phyloP scores from a whole-genome alignment of 345 rosid species.

The Ceriops zippeliana region DNA sequence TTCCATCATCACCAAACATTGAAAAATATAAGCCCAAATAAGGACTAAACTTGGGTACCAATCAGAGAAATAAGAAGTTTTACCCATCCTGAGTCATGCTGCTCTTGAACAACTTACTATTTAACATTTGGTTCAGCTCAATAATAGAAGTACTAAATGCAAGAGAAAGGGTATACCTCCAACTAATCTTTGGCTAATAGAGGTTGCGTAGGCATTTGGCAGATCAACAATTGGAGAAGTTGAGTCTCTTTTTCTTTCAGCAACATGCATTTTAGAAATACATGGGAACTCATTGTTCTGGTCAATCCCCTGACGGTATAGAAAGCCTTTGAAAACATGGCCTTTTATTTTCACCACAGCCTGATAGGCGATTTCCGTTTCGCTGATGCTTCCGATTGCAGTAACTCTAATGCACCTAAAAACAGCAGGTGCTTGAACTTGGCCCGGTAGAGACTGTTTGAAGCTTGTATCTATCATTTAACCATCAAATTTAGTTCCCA shows the following conservation, averaged over 20 bases:
- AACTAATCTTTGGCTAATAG: conserved; percentile 27
- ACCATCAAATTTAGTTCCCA: conserved; percentile 2
- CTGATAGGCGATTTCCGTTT: conserved; percentile 41
- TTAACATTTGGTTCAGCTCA: background rate
- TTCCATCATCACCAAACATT: too few relatives aligned
- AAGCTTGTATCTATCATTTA: conserved; percentile 34
- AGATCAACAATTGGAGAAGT: conserved; percentile 35
- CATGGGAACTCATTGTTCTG: conserved; percentile 44
- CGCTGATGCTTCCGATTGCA: conserved; percentile 27
- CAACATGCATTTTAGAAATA: conserved; percentile 27
- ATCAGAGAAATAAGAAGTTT: too few relatives aligned
- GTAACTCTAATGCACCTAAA: conserved; percentile 48
- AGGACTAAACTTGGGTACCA: too few relatives aligned
- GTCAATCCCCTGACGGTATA: conserved; percentile 60
- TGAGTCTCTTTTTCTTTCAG: conserved; percentile 24
- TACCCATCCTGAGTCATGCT: too few relatives aligned
- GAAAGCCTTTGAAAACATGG: conserved; percentile 49
- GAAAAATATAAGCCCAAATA: too few relatives aligned
- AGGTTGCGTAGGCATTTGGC: conserved; percentile 24
- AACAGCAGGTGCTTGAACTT: conserved; percentile 37
- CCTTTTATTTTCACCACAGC: conserved; percentile 51
- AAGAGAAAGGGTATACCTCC: conserved; percentile 25
- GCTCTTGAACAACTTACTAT: too few relatives aligned
- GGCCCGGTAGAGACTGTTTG: conserved; percentile 39
- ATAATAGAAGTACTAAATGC: background rate